Percentiles rank a stretch among this genome's conserved stretches.
Evolutionary conservation across 192 early-diverging fungal species (phyloP).

Genomic region (Linnemannia hyalina): DNA sequence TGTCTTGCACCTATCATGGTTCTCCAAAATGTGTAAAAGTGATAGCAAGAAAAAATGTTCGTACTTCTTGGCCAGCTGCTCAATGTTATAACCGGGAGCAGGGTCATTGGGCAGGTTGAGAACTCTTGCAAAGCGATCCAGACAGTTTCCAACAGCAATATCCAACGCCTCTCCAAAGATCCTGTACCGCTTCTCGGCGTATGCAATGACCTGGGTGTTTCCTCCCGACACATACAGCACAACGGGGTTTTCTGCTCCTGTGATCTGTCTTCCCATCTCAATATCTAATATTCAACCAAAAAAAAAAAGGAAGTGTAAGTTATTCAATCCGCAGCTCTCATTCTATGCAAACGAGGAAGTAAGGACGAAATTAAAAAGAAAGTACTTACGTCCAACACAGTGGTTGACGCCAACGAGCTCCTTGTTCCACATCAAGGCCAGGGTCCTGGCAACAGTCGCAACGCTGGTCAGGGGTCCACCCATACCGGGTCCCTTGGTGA

Average conservation of each 20-base stretch:
- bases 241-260: constrained; percentile 93
- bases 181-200: constrained; percentile 91
- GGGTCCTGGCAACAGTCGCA: constrained; percentile 92
- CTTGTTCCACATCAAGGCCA: constrained; percentile 91
- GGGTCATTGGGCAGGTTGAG: constrained; percentile 95
- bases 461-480: constrained; percentile 94
- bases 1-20: not conserved
- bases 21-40: too few relatives aligned
- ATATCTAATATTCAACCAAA: constrained; percentile 71
- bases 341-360: not conserved
- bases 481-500: constrained; percentile 99
- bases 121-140: constrained; percentile 97
- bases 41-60: not conserved
- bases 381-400: constrained; percentile 87
- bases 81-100: constrained; percentile 98
- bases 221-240: constrained; percentile 98
- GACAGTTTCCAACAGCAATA: constrained; percentile 98
- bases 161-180: constrained; percentile 99
- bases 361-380: constrained; percentile 8
- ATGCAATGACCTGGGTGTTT: constrained; percentile 99
- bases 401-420: constrained; percentile 98
- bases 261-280: constrained; percentile 98
- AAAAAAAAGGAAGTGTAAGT: not conserved
- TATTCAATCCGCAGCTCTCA: not conserved
- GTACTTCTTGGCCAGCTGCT: constrained; percentile 92